Base-by-base conservation (phyloP, 768 basidiomycete genomes). In the Boletus patriciae region DNA sequence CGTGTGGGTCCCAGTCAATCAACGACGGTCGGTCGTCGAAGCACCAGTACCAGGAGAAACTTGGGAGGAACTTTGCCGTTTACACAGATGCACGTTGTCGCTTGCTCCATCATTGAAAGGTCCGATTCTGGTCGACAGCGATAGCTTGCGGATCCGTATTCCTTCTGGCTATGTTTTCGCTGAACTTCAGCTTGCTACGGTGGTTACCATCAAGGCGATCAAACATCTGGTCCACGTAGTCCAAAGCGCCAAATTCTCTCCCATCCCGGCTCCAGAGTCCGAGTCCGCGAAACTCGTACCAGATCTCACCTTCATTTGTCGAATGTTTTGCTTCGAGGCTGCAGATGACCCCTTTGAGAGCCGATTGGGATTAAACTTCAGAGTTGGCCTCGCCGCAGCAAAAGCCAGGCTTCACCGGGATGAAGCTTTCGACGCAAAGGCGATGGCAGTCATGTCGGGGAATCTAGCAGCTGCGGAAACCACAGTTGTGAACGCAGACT, bases 311-410 rank as follows among this genome's bases (percentile, higher is more conserved):
- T 66, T 96, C 44, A 74, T 68, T 11, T 70, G 94, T 48, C 77
- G 79, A n/a, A 77, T 77, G 43, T 64, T 96, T 34, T 84, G 83
- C 46, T 64, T 92, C 10, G 94, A 97, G 70, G 86, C 86, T 25
- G 83, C 85, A 23, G 95, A 98, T 69, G 90, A 94, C 63, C 82
- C 86, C 1, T 84, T 97, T 54, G 95, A 98, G 71, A 80, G 82
- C 16, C 83, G 79, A 57, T 73, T 97, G 19, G 88, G 84, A 36
- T 76, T 88, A 10, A 89, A 92, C 31, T 90, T 83, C 79, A 78
- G 82, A 56, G 81, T 84, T 46, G 94, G 92, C 0, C 73, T 81
- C 37, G 82, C 84, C 38, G 94, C 93, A 46, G 85, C 86, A 40
- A 80, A 79, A 50, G 79, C 83, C 15, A 78, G 94, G 31, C 71